These are phyloP conservation scores for Acanthamoeba divionensis DNA, from an alignment of 208 protist genomes.

Conservation along the genomic window DNA sequence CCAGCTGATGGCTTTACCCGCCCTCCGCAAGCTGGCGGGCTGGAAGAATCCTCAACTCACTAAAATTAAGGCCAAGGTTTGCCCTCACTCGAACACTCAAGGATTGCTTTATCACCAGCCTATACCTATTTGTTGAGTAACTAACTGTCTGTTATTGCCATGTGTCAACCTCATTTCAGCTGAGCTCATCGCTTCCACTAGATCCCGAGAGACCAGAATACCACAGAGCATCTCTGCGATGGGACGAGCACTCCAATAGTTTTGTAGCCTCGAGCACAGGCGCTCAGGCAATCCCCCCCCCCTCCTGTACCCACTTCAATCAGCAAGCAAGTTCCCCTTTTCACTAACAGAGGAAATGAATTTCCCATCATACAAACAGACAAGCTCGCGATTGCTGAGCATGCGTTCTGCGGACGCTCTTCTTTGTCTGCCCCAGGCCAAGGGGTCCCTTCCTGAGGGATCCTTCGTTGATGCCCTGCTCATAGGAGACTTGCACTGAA, in stretches of 20 bases:
- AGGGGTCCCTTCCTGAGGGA: background rate
- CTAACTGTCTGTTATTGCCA: background rate
- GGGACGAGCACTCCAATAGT: conserved; percentile 50
- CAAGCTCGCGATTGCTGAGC: conserved; percentile 34
- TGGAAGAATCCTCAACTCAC: background rate
- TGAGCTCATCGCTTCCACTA: background rate
- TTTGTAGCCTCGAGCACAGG: conserved; percentile 60
- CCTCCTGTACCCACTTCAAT: background rate
- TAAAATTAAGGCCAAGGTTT: conserved; percentile 50
- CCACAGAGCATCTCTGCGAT: conserved; percentile 60
- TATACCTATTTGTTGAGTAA: background rate
- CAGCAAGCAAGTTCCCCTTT: background rate
- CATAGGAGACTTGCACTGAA: background rate
- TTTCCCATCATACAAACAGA: background rate
- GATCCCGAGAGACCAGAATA: conserved; percentile 74
- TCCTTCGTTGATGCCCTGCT: background rate
- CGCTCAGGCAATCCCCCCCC: background rate
- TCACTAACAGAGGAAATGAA: background rate
- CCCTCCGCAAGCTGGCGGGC: conserved; percentile 61
- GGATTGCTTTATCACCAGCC: background rate
- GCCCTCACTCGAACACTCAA: background rate
- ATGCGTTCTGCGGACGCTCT: conserved; percentile 47
- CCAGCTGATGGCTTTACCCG: conserved; percentile 66
- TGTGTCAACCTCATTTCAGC: background rate
- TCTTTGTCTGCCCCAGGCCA: conserved; percentile 42